These are phyloP conservation scores for Leptographium wingfieldii DNA, from an alignment of 2,329 filamentous ascomycete species.

Conservation along the genomic window DNA sequence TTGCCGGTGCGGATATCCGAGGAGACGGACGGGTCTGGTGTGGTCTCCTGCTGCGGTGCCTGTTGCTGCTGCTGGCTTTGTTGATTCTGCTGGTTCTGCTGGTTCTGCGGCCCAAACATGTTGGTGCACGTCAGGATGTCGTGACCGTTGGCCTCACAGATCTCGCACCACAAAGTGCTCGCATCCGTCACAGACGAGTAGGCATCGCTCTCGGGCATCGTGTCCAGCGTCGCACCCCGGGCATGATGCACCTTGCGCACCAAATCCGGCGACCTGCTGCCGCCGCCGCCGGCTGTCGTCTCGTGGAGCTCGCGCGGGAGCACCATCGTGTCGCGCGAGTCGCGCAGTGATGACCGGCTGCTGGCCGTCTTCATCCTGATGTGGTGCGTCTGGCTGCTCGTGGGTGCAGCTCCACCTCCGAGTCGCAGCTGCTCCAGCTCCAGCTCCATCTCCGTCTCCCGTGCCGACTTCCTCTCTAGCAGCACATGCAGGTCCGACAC, in stretches of 20 bases:
- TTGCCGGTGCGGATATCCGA: neutral
- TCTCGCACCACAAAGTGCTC: conserved; percentile 79
- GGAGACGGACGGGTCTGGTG: no score
- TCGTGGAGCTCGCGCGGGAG: conserved; percentile 38
- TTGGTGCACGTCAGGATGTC: conserved; percentile 91
- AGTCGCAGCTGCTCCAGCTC: conserved; percentile 57
- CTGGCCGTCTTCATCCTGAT: conserved; percentile 36
- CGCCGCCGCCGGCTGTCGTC: neutral
- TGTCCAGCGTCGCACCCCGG: conserved; percentile 45
- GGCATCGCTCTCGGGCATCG: conserved; percentile 58
- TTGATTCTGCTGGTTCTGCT: neutral
- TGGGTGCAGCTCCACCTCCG: conserved; percentile 14
- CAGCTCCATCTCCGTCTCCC: conserved; percentile 77
- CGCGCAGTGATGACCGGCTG: conserved; percentile 46
- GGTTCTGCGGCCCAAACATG: conserved; percentile 45
- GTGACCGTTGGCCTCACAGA: conserved; percentile 83
- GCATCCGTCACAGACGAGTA: conserved; percentile 60
- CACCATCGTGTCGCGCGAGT: conserved; percentile 54
- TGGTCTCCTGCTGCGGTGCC: no score
- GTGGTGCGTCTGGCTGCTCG: conserved; percentile 26
- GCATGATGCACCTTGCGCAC: conserved; percentile 29
- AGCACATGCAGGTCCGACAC: conserved; percentile 64
- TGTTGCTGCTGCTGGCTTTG: conserved; percentile 9
- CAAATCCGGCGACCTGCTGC: conserved; percentile 27
- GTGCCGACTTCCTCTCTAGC: conserved; percentile 56